Percentiles rank a stretch among this genome's conserved stretches.
phyloP scores from a whole-genome alignment of 129 eudicot genomes.

The Pulicaria dysenterica region DNA sequence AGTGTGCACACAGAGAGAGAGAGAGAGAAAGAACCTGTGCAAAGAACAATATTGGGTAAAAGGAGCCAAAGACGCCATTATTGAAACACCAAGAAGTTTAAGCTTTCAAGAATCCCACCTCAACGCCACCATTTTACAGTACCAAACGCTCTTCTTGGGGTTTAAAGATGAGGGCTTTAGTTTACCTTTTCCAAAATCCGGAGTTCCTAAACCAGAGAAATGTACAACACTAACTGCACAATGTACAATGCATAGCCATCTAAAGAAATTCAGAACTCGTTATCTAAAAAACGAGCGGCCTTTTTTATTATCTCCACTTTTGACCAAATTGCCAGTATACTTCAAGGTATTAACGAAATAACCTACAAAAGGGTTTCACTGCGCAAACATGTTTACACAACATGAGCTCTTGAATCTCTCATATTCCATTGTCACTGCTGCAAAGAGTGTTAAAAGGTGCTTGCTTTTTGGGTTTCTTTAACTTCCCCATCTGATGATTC shows the following conservation, averaged over 20 bases:
- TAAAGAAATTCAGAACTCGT: constrained; percentile 26
- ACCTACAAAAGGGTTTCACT: constrained; percentile 21
- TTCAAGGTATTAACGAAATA: constrained; percentile 28
- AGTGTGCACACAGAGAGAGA: constrained; percentile 18
- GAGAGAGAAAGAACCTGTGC: constrained; percentile 59
- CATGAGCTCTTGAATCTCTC: constrained; percentile 13
- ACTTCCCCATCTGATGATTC: not conserved
- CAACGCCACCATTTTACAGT: constrained; percentile 32
- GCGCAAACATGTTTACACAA: not conserved
- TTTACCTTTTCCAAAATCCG: constrained; percentile 24
- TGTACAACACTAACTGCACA: not conserved
- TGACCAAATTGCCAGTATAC: constrained; percentile 7
- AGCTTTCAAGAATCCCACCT: constrained; percentile 35
- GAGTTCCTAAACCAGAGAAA: constrained; percentile 14
- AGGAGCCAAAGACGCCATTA: constrained; percentile 74
- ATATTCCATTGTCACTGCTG: constrained; percentile 9
- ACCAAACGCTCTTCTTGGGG: constrained; percentile 32
- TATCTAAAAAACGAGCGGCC: not conserved
- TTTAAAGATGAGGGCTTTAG: constrained; percentile 50
- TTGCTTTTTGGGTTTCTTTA: not conserved
- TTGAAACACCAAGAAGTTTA: constrained; percentile 33
- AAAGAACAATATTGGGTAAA: constrained; percentile 59
- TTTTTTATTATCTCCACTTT: constrained; percentile 1
- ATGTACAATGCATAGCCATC: not conserved
- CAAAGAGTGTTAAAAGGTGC: constrained; percentile 24